Base-by-base conservation (phyloP, 768 basidiomycete genomes). In the Suillus plorans region DNA sequence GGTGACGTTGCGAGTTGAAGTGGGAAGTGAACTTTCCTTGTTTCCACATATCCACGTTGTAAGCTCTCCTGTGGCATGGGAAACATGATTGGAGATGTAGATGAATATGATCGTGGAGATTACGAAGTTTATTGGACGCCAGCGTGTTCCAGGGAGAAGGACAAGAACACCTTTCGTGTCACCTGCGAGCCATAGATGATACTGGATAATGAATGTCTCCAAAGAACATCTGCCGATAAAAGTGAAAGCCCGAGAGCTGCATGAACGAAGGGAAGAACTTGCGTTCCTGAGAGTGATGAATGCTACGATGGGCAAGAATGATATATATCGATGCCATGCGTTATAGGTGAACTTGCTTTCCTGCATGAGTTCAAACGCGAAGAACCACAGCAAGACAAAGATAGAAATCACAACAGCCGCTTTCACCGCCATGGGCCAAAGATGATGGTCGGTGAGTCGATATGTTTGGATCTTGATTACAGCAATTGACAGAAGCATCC, bases 141-240 rank as follows among this genome's bases (percentile, higher is more conserved):
- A 90, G 52, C 74, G 76, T 1, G 86, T 86, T 16, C 91, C 90
- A 0, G 93, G 93, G 52, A 96, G 79, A 59, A 95, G 84, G 57
- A 94, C 76, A 28, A 97, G 82, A 64, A 96, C 81, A 20, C 91
- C 90, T 74, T 91, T 91, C 39, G 89, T 92, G 70, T 95, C 92
- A 4, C 83, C 91, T 0, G 91, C 94, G 41, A 95, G 81, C 92
- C 92, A 95, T 52, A 92, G 78, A 70, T 93, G 94, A 74, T 89
- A 96, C 72, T 97, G 94, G 64, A 96, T 85, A 71, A 96, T 90
- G 75, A 95, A 97, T 0, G 94, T 90, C 77, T 97, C 95, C 62
- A 97, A 83, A 5, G 94, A 95, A 76, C 92, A 95, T 72, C 81
- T 87, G 47, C 95, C 95, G 60, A 96, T 82, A 77, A 92, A 94